Conservation (phyloP, 495 filamentous ascomycete genomes). For the Pseudoneurospora amorphoporcata region DNA sequence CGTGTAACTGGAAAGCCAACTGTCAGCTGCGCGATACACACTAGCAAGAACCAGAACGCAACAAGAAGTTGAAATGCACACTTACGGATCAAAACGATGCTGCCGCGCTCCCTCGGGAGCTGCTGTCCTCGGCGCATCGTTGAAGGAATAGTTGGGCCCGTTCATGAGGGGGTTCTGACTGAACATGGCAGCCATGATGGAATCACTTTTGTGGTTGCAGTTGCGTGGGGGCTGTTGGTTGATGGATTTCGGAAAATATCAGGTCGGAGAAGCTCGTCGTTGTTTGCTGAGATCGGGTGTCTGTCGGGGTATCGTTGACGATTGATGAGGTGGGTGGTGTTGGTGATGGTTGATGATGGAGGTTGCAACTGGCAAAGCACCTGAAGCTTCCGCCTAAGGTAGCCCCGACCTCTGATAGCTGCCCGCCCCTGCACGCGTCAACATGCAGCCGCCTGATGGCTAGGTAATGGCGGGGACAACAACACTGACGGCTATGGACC, state of each 20-base stretch:
- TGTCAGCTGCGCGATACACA: conserved; percentile 2
- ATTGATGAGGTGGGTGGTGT: neutral
- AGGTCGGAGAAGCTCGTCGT: neutral
- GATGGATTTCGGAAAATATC: neutral
- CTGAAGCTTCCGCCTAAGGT: neutral
- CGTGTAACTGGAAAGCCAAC: conserved; percentile 60
- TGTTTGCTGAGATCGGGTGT: neutral
- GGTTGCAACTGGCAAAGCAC: neutral
- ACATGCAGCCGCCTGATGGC: neutral
- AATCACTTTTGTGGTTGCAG: neutral
- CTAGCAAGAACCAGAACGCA: neutral
- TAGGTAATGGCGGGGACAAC: neutral
- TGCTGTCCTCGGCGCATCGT: conserved; percentile 35
- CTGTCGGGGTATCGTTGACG: neutral
- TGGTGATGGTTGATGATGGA: neutral
- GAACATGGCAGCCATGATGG: conserved; percentile 45
- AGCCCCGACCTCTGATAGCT: neutral
- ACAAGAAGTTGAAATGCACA: neutral
- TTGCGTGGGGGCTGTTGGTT: neutral
- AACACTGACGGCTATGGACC: neutral
- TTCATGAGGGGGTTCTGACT: conserved; percentile 53
- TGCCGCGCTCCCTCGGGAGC: conserved; percentile 42
- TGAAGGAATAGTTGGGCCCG: conserved; percentile 50
- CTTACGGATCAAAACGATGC: conserved; percentile 92
- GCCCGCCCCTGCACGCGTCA: neutral